Evolutionary conservation across 345 rosid species (phyloP), one percentile per base, ranked within the genome.

Genomic region (Eucalyptus lansdowneana): DNA sequence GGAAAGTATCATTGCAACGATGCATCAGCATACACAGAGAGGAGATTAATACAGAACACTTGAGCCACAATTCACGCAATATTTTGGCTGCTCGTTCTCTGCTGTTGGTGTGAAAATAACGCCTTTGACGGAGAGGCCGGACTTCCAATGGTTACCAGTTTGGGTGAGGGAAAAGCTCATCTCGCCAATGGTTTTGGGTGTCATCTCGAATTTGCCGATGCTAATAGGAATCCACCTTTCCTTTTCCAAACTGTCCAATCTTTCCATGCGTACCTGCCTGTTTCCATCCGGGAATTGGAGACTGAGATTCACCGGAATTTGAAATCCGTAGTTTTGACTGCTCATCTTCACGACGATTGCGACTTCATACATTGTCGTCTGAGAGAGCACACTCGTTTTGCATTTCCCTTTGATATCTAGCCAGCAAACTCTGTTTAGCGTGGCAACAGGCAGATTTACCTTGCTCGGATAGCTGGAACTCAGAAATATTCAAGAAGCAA

Each of bases 251-350:
- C 1, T 34, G 40, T 37, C 42, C 24, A 86, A 15, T 22, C 19
- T 25, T 51, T 50, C 65, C 45, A 1, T 86, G 47, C 58, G 60
- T n/a, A 1, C 50, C 67, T 31, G 88, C 31, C 8, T 0, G 67
- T 13, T 29, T 86, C 88, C 88, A 17, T n/a, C 60, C 25, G 88
- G 88, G 7, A 86, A 21, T 11, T 0, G 2, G 8, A 86, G 44
- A 34, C 19, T 34, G 44, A 86, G 40, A 1, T 8, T 51, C n/a
- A n/a, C 42, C 1, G 88, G 88, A 3, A 4, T 9, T 34, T 12
- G 0, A 2, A 2, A 86, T 34, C 88, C 65, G 17, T 8, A 1
- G 40, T 53, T 37, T 53, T 4, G 4, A 14, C 4, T 8, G 53
- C 47, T 88, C 9, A 88, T 50, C 89, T 47, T 88, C 67, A 88